These are phyloP conservation scores for Colletotrichum simmondsii DNA, from an alignment of 2,329 filamentous ascomycete genomes.

Conservation along the genomic window DNA sequence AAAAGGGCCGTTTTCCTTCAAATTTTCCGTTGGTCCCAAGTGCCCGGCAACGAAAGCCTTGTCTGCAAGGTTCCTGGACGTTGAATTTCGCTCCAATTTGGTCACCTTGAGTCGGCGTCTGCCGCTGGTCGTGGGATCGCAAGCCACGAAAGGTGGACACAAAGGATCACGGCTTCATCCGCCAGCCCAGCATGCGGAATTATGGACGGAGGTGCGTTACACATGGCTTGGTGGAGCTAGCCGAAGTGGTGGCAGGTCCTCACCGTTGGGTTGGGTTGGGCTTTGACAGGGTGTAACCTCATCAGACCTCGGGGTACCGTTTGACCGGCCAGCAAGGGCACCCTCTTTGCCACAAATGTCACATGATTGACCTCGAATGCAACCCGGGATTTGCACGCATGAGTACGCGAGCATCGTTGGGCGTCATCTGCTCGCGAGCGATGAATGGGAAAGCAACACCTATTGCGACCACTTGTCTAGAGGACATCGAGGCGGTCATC, in stretches of 20 bases:
- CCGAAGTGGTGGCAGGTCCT: constrained; percentile 5
- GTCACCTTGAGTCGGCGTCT: background rate
- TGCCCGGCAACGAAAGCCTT: constrained; percentile 16
- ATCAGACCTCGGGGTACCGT: constrained; percentile 8
- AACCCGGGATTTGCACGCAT: background rate
- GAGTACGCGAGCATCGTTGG: background rate
- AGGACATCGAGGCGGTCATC: background rate
- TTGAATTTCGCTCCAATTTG: constrained; percentile 5
- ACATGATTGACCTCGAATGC: constrained; percentile 17
- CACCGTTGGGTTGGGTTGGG: constrained; percentile 31
- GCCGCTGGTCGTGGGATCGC: background rate
- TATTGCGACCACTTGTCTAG: background rate
- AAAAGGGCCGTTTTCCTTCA: constrained; percentile 21
- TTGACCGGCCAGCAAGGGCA: background rate
- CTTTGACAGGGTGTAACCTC: constrained; percentile 28
- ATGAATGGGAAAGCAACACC: background rate
- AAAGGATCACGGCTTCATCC: constrained; percentile 30
- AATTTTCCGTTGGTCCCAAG: constrained; percentile 26
- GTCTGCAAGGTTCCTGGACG: constrained; percentile 4
- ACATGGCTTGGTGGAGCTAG: constrained; percentile 19
- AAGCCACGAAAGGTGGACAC: constrained; percentile 18
- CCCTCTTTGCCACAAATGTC: background rate
- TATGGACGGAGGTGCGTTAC: background rate
- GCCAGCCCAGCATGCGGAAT: constrained; percentile 27
- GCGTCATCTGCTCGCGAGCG: background rate